Base-by-base conservation (phyloP, 257 asterid genomes). In the Lantana camara region DNA sequence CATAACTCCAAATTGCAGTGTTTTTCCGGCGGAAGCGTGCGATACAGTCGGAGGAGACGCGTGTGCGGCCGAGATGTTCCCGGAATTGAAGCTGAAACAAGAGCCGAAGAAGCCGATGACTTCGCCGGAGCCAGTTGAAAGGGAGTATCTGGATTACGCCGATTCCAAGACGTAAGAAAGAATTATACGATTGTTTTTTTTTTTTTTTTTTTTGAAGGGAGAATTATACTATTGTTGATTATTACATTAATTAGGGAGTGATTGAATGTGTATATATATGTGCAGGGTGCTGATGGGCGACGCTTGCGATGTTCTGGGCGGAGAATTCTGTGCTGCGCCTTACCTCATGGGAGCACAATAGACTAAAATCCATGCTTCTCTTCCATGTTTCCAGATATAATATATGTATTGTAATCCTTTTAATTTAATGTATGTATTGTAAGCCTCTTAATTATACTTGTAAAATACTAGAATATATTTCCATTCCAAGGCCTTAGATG, bases 11-110 rank as follows among this genome's bases (percentile, higher is more conserved):
- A 66, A 45, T 27, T 42, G 51, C 60, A 81, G 90, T 37, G 88
- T 83, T 9, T 86, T 86, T 56, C 95, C 86, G 16, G 88, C 85
- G 24, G 90, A 86, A 79, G 90, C 90, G 11, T 86, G 90, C 32
- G 88, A 86, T 22, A 83, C 81, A 19, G 55, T 81, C 5, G 90
- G 90, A 1, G 95, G 88, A 77, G 88, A 83, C 9, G 68, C 83
- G 16, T 81, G 88, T 50, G 38, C 56, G 41, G 85, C 76, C 11
- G 79, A 75, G 44, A 78, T 78, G 69, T 72, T 45, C 40, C 86
- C 86, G 6, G 90, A 83, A 70, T 76, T 59, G 65, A 83, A 83
- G 70, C 85, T 68, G 13, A 40, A 74, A 24, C 68, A 62, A 35
- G 74, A 76, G 60, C 49, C 63, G 12, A 32, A 45, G 16, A 32